These are phyloP conservation scores for Penicillium fuscoglaucum DNA, from an alignment of 2,329 filamentous ascomycete species.

Conservation along the genomic window DNA sequence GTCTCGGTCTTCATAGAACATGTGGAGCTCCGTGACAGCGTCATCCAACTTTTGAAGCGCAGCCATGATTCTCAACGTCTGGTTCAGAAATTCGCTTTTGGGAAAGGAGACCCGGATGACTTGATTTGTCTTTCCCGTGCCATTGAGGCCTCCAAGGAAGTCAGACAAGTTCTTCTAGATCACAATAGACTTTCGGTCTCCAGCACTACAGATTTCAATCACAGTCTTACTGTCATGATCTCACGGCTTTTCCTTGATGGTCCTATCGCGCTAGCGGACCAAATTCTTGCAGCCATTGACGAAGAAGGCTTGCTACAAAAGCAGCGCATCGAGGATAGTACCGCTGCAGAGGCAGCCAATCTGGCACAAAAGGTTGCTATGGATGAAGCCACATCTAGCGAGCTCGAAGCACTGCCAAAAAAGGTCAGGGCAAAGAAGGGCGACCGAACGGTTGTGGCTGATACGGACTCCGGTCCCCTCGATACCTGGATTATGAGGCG, in stretches of 20 bases:
- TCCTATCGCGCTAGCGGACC: conserved; percentile 66
- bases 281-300: conserved; percentile 79
- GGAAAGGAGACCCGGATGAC: conserved; percentile 89
- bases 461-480: conserved; percentile 42
- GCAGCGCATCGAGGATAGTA: conserved; percentile 73
- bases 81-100: conserved; percentile 90
- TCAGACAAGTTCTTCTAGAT: conserved; percentile 47
- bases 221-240: conserved; percentile 33
- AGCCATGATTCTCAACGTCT: conserved; percentile 86
- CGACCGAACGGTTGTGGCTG: conserved; percentile 28
- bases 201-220: conserved; percentile 12
- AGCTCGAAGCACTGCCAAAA: conserved; percentile 59
- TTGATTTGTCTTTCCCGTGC: conserved; percentile 80
- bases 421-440: conserved; percentile 36
- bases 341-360: conserved; percentile 68
- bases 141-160: conserved; percentile 69
- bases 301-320: conserved; percentile 84
- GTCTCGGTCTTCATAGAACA: conserved; percentile 72
- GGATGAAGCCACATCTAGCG: conserved; percentile 62
- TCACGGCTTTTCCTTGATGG: conserved; percentile 54
- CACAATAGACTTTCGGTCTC: conserved; percentile 11
- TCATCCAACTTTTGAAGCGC: conserved; percentile 67
- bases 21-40: conserved; percentile 66
- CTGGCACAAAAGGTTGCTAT: conserved; percentile 71
- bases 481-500: conserved; percentile 65